A percentile compares a stretch with the other conserved stretches of the same genome.
Evolutionary conservation across 2,329 filamentous ascomycete species (phyloP).

Genomic region (Drechslerella coelobrocha): DNA sequence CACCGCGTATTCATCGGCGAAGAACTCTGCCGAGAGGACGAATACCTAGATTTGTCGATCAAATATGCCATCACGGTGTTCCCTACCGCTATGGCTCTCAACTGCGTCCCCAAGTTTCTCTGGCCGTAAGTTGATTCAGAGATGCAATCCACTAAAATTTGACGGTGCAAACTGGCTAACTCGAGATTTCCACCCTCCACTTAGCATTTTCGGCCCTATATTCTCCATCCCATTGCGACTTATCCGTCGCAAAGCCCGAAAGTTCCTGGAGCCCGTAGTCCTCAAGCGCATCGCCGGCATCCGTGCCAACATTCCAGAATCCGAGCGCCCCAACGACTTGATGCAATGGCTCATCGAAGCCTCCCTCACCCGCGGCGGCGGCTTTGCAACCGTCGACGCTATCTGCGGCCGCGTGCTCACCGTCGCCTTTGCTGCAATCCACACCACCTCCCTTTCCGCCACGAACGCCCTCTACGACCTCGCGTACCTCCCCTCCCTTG

Average conservation of each 20-base stretch:
- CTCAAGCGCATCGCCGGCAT: conserved; percentile 38
- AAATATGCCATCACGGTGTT: conserved; percentile 62
- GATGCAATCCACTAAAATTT: background rate
- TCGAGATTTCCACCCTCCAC: background rate
- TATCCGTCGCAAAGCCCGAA: conserved; percentile 30
- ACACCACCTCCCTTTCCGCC: conserved; percentile 46
- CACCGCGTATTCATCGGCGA: conserved; percentile 63
- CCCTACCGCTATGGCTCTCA: conserved; percentile 54
- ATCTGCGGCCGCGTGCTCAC: conserved; percentile 39
- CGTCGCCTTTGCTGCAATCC: conserved; percentile 47
- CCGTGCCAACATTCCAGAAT: conserved; percentile 32
- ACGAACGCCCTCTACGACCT: conserved; percentile 45
- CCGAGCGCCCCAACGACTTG: conserved; percentile 46
- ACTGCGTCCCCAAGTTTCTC: conserved; percentile 41
- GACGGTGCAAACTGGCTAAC: background rate
- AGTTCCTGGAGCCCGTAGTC: conserved; percentile 42
- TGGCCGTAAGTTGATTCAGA: conserved; percentile 29
- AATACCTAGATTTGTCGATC: conserved; percentile 62
- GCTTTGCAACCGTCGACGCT: conserved; percentile 29
- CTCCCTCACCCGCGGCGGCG: conserved; percentile 37
- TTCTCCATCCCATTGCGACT: conserved; percentile 26
- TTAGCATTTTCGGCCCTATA: conserved; percentile 26
- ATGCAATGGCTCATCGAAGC: conserved; percentile 50
- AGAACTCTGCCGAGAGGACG: conserved; percentile 61
- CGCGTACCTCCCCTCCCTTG: conserved; percentile 25